Conservation (phyloP, 2,329 filamentous ascomycete species). For the Phaeosphaeriaceae sp. region DNA sequence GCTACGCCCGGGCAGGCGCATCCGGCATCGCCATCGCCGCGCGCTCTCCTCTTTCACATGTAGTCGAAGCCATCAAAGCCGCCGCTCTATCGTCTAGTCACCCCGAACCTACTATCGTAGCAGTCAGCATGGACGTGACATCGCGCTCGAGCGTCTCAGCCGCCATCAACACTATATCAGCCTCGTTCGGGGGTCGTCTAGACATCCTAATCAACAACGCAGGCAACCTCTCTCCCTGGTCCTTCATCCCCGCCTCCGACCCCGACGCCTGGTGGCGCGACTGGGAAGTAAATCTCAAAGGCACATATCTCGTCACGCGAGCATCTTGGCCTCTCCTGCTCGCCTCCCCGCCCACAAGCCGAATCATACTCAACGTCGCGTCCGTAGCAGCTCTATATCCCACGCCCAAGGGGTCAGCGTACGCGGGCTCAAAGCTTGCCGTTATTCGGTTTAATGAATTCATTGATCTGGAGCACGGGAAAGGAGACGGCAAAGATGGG, state of each 20-base stretch:
- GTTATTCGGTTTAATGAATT: constrained; percentile 60
- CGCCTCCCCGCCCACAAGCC: constrained; percentile 30
- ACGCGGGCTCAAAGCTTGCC: constrained; percentile 60
- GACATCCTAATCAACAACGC: constrained; percentile 61
- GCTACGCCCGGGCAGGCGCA: constrained; percentile 64
- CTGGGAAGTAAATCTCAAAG: constrained; percentile 60
- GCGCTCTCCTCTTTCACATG: constrained; percentile 56
- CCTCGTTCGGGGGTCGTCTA: constrained; percentile 29
- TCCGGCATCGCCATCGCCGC: constrained; percentile 63
- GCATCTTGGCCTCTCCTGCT: constrained; percentile 56
- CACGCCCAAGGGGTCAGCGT: constrained; percentile 36
- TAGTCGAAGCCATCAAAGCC: constrained; percentile 48
- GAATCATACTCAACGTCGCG: constrained; percentile 55
- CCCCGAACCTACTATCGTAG: constrained; percentile 49
- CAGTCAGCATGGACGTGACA: constrained; percentile 56
- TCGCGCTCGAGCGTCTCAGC: constrained; percentile 46
- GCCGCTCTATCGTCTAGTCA: constrained; percentile 44
- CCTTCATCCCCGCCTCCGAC: constrained; percentile 44
- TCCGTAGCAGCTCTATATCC: constrained; percentile 51
- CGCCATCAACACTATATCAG: constrained; percentile 44
- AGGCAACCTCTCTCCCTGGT: constrained; percentile 44
- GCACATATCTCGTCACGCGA: constrained; percentile 55
- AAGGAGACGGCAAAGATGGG: constrained; percentile 14
- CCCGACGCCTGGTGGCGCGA: constrained; percentile 52
- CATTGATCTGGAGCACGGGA: constrained; percentile 51